A percentile compares a stretch with the other conserved stretches of the same genome.
Conservation (phyloP, 768 basidiomycete genomes). For the Paxillus ammoniavirescens region DNA sequence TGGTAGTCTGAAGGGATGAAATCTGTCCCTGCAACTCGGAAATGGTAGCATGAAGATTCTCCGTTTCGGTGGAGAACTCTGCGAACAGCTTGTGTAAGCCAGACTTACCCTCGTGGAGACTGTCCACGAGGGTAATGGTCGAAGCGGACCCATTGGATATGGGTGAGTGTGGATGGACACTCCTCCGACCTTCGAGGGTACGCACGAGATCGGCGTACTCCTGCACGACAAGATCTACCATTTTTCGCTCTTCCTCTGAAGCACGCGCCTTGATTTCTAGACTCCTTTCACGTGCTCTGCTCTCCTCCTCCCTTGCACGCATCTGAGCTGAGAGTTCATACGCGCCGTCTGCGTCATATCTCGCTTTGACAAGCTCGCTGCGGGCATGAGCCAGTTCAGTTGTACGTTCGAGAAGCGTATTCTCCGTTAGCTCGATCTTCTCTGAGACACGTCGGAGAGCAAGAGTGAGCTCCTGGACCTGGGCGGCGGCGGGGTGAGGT, state of each 20-base stretch:
- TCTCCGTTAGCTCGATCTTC: slow-evolving; percentile 63
- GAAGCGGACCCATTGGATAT: slow-evolving; percentile 13
- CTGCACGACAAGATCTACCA: slow-evolving; percentile 61
- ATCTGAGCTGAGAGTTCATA: slow-evolving; percentile 54
- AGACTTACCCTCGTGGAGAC: slow-evolving; percentile 47
- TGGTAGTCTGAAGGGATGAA: slow-evolving; percentile 38
- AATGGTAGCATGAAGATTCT: slow-evolving; percentile 43
- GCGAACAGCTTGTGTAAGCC: slow-evolving; percentile 47
- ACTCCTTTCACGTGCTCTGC: slow-evolving; percentile 45
- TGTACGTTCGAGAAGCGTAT: slow-evolving; percentile 47
- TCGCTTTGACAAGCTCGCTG: slow-evolving; percentile 44
- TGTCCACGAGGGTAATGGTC: slow-evolving; percentile 28
- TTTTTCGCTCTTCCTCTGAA: slow-evolving; percentile 56
- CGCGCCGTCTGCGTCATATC: slow-evolving; percentile 46
- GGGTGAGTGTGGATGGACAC: slow-evolving; percentile 10
- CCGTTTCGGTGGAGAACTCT: slow-evolving; percentile 50
- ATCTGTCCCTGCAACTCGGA: slow-evolving; percentile 43
- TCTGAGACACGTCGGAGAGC: slow-evolving; percentile 67
- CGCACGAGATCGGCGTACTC: slow-evolving; percentile 80
- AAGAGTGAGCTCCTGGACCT: slow-evolving; percentile 58
- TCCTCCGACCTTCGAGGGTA: slow-evolving; percentile 50
- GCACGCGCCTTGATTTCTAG: slow-evolving; percentile 44
- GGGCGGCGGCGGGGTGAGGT: slow-evolving; percentile 35
- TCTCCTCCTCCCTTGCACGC: slow-evolving; percentile 55
- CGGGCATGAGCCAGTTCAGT: slow-evolving; percentile 43